A percentile compares a stretch with the other conserved stretches of the same genome.
phyloP scores from a whole-genome alignment of 2,329 filamentous ascomycete species.

The Aspergillus amoenus region DNA sequence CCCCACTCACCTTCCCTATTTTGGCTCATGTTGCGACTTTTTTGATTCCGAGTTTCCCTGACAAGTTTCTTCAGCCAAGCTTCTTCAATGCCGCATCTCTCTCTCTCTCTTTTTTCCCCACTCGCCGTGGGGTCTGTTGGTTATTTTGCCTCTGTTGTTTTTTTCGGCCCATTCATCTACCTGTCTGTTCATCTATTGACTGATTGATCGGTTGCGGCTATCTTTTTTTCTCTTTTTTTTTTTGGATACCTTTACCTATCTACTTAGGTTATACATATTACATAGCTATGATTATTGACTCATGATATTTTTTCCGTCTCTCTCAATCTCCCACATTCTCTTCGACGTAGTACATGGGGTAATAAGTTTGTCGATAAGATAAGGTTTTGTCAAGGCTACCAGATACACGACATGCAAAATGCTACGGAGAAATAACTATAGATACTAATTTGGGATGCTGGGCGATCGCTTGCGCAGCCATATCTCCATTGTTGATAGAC shows the following conservation, averaged over 20 bases:
- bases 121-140: not conserved
- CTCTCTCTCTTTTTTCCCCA: not conserved
- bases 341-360: not conserved
- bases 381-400: too few relatives aligned
- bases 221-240: not conserved
- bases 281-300: conserved; percentile 2
- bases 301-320: not conserved
- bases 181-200: not conserved
- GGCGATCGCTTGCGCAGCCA: not conserved
- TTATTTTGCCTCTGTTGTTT: not conserved
- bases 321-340: not conserved
- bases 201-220: not conserved
- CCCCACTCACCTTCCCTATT: not conserved
- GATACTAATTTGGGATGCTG: not conserved
- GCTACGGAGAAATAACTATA: too few relatives aligned
- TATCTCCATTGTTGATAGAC: not conserved
- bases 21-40: not conserved
- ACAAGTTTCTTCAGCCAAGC: conserved; percentile 8
- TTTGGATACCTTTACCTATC: conserved; percentile 7
- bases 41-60: not conserved
- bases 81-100: not conserved
- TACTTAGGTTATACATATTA: not conserved
- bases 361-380: too few relatives aligned
- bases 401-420: too few relatives aligned
- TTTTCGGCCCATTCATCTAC: not conserved